Conservation (phyloP, 768 basidiomycete species). For the Tylopilus intermedius region DNA sequence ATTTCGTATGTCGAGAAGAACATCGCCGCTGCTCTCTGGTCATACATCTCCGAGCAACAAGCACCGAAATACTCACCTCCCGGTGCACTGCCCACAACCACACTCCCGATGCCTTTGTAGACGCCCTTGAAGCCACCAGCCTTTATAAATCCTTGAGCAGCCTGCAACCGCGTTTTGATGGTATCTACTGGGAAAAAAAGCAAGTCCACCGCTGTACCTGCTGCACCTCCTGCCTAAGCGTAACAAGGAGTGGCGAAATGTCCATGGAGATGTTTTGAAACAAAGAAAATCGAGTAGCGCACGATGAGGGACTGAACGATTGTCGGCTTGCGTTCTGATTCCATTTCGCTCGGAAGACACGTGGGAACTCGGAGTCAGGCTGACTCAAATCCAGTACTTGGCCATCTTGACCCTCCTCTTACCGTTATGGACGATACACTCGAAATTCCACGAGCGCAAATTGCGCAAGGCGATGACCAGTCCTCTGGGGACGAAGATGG, state of each 20-base stretch:
- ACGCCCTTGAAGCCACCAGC: conserved; percentile 88
- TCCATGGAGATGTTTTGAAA: conserved; percentile 7
- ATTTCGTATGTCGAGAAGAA: conserved; percentile 96
- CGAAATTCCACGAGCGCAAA: conserved; percentile 35
- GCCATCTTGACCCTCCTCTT: not conserved
- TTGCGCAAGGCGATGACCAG: conserved; percentile 33
- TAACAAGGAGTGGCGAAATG: conserved; percentile 6
- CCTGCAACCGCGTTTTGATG: conserved; percentile 91
- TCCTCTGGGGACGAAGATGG: conserved; percentile 74
- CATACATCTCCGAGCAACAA: not conserved
- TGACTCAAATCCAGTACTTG: too few species aligned
- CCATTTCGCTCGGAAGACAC: conserved; percentile 18
- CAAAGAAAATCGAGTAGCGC: conserved; percentile 19
- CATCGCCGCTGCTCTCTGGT: conserved; percentile 61
- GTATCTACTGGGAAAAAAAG: conserved; percentile 83
- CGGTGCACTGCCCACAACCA: conserved; percentile 90
- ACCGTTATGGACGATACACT: conserved; percentile 57
- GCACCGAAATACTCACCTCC: conserved; percentile 60
- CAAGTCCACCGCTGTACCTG: conserved; percentile 90
- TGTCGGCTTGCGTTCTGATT: conserved; percentile 33
- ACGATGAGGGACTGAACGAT: conserved; percentile 47
- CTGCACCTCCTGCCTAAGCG: conserved; percentile 76
- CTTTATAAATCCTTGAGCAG: conserved; percentile 74
- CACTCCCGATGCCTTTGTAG: conserved; percentile 92
- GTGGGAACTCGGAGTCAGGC: too few species aligned